Conservation (phyloP, 148 eudicot genomes). For the Gaultheria prostrata region DNA sequence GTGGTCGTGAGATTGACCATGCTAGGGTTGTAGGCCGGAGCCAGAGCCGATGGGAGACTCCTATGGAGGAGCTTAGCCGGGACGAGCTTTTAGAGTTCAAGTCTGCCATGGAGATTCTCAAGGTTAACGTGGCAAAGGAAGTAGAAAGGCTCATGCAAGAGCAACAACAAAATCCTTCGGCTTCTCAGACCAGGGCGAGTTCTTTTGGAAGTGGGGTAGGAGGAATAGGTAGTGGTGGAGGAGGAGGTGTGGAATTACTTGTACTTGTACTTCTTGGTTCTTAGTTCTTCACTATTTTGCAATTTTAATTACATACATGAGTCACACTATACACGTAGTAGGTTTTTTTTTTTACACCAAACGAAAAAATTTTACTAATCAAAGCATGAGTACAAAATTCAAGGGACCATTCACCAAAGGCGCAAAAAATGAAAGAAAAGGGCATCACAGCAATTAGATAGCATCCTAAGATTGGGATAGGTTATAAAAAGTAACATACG, state of each 20-base stretch:
- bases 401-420: too few species aligned
- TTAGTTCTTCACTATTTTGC: not conserved
- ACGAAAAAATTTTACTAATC: too few species aligned
- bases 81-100: conserved; percentile 25
- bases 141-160: not conserved
- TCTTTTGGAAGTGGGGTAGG: not conserved
- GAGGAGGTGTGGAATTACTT: not conserved
- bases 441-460: too few species aligned
- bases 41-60: conserved; percentile 23
- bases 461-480: too few species aligned
- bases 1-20: not conserved
- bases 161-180: not conserved
- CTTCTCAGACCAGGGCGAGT: not conserved
- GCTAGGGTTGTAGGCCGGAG: not conserved
- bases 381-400: too few species aligned
- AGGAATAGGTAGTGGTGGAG: not conserved
- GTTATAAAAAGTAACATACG: not conserved
- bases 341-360: too few species aligned
- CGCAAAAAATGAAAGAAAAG: too few species aligned
- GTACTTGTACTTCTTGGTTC: not conserved
- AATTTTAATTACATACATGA: not conserved
- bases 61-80: conserved; percentile 10
- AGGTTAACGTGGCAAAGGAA: conserved; percentile 10
- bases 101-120: conserved; percentile 29
- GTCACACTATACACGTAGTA: not conserved